Conservation (phyloP, 495 filamentous ascomycete species). For the Amphirosellinia nigrospora region DNA sequence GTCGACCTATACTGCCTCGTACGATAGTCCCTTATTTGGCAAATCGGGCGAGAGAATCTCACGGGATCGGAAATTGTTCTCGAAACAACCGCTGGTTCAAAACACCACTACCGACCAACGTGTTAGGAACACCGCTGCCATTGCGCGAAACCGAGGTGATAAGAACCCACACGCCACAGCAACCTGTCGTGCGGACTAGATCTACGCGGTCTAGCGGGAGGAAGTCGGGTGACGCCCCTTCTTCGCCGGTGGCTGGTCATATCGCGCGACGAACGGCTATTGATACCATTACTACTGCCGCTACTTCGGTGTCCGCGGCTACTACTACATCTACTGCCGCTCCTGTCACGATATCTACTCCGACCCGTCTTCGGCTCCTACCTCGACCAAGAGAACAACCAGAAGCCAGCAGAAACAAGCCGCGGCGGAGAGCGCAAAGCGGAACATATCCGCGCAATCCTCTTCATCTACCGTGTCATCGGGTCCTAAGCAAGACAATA, state of each 20-base stretch:
- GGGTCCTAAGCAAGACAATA: background rate
- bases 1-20: constrained; percentile 34
- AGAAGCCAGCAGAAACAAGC: constrained; percentile 5
- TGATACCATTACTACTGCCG: background rate
- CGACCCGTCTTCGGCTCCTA: background rate
- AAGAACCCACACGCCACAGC: constrained; percentile 12
- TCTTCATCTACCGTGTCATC: constrained; percentile 25
- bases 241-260: background rate
- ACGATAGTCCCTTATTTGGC: constrained; percentile 42
- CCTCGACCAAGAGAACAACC: background rate
- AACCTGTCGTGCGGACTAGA: background rate
- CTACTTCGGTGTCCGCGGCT: background rate
- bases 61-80: constrained; percentile 38
- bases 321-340: background rate
- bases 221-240: background rate
- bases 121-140: background rate
- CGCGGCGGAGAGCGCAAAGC: background rate
- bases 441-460: background rate
- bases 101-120: background rate
- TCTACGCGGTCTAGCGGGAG: constrained; percentile 8
- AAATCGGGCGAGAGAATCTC: constrained; percentile 38
- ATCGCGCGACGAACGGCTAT: background rate
- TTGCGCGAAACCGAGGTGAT: background rate
- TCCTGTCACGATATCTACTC: background rate
- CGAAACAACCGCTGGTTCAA: constrained; percentile 27